Evolutionary conservation across 2,329 filamentous ascomycete species (phyloP).

Genomic region (Rhynchosporium secalis): DNA sequence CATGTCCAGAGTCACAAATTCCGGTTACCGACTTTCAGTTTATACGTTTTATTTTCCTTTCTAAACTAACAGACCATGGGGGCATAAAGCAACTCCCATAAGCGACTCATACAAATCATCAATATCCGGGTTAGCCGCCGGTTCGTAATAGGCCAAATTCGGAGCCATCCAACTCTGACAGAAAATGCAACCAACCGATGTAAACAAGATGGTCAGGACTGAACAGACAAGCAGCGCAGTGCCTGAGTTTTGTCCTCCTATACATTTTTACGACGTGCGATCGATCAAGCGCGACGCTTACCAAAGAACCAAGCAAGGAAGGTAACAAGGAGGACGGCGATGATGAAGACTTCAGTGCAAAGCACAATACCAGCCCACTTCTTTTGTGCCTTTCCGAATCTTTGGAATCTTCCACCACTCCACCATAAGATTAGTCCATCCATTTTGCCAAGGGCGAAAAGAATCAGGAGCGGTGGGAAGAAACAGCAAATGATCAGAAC

Average conservation of each 20-base stretch:
- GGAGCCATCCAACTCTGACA: not conserved
- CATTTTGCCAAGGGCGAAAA: slow-evolving; percentile 33
- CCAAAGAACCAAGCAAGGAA: slow-evolving; percentile 27
- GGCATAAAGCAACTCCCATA: slow-evolving; percentile 1
- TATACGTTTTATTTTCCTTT: not conserved
- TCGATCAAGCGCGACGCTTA: not conserved
- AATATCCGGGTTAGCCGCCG: not conserved
- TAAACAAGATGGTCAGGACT: not conserved
- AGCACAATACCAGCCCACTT: slow-evolving; percentile 26
- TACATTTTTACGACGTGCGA: not conserved
- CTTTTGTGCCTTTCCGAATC: slow-evolving; percentile 34
- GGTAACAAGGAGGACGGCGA: slow-evolving; percentile 27
- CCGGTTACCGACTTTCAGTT: not conserved
- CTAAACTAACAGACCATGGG: not conserved
- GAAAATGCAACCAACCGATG: not conserved
- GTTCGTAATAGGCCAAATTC: not conserved
- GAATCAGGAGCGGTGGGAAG: slow-evolving; percentile 35
- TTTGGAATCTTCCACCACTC: slow-evolving; percentile 30
- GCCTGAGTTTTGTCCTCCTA: not conserved
- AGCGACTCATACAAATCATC: slow-evolving; percentile 8
- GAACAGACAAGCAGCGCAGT: not conserved
- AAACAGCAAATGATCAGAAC: slow-evolving; percentile 32
- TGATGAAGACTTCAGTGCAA: slow-evolving; percentile 24
- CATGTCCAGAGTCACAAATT: too few relatives aligned
- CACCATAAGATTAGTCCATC: slow-evolving; percentile 35